A percentile compares a stretch with the other conserved stretches of the same genome.
Conservation (phyloP, 2,329 filamentous ascomycete genomes). For the Rhinocladiella similis region DNA sequence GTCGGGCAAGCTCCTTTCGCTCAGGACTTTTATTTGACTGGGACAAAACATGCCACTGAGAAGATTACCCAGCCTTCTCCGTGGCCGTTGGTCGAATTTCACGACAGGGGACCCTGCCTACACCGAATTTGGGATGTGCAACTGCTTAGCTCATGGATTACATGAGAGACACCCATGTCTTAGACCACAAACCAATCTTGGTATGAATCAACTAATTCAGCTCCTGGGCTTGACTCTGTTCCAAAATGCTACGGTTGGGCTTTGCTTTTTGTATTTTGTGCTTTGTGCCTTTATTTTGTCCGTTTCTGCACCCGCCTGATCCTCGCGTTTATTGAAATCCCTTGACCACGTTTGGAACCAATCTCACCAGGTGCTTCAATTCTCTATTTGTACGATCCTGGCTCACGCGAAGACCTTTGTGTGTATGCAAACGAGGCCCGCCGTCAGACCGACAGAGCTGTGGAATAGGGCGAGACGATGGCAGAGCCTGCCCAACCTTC, state of each 20-base stretch:
- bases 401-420: not conserved
- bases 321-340: not conserved
- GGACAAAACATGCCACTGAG: not conserved
- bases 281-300: not conserved
- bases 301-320: not conserved
- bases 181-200: not conserved
- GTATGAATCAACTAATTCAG: not conserved
- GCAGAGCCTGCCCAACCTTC: constrained; percentile 7
- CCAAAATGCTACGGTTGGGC: not conserved
- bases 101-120: not conserved
- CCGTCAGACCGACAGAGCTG: too few species aligned
- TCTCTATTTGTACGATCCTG: not conserved
- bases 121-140: constrained; percentile 13
- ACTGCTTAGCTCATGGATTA: constrained; percentile 17
- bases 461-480: constrained; percentile 7
- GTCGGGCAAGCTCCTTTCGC: too few species aligned
- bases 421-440: too few species aligned
- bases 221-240: not conserved
- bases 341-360: not conserved
- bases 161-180: constrained; percentile 8
- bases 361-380: too few species aligned
- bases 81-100: not conserved
- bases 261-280: not conserved
- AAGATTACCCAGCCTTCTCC: not conserved
- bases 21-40: not conserved